These are phyloP conservation scores for Oryza officinalis DNA, from an alignment of 176 grass and related monocot genomes.

Conservation along the genomic window DNA sequence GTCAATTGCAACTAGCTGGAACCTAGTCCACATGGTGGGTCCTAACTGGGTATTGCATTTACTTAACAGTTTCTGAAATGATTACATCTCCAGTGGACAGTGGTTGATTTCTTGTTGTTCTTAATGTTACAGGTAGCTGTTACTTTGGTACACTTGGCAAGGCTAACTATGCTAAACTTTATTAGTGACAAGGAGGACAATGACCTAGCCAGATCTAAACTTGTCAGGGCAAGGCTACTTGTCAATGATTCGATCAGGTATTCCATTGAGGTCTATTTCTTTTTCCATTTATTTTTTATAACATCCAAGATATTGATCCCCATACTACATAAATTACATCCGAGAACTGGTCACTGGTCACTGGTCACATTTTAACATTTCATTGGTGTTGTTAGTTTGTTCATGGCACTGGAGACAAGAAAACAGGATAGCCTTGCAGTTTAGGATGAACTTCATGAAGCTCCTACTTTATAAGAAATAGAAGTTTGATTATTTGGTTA, in stretches of 20 bases:
- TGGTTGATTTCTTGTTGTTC: constrained; percentile 30
- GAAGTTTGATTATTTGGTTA: background rate
- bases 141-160: constrained; percentile 73
- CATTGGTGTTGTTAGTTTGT: background rate
- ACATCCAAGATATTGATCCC: background rate
- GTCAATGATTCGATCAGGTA: constrained; percentile 78
- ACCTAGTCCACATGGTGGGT: background rate
- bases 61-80: background rate
- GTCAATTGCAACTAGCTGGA: background rate
- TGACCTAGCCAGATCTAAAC: constrained; percentile 41
- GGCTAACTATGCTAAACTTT: constrained; percentile 59
- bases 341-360: background rate
- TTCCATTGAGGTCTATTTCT: background rate
- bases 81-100: background rate
- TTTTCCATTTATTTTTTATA: too few species aligned
- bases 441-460: background rate
- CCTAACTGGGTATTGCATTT: background rate
- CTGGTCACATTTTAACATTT: background rate
- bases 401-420: background rate
- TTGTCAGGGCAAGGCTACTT: constrained; percentile 58
- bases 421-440: background rate
- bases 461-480: background rate
- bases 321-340: background rate
- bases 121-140: constrained; percentile 55
- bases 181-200: constrained; percentile 40